Evolutionary conservation across 2,329 filamentous ascomycete species (phyloP).

Genomic region (Neopestalotiopsis sp.): DNA sequence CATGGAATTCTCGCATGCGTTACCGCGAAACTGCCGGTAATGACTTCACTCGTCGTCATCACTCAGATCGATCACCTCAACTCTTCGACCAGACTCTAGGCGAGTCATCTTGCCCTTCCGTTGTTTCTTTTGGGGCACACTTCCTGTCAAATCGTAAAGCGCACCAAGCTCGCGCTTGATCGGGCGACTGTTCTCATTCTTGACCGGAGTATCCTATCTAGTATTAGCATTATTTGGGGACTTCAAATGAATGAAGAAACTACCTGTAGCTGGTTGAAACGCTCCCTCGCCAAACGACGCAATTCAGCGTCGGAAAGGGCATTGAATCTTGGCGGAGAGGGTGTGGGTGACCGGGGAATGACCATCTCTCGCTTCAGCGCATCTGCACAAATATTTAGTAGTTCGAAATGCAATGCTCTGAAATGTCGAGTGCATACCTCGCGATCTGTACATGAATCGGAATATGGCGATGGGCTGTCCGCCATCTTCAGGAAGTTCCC

Average conservation of each 20-base stretch:
- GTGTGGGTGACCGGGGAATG: constrained; percentile 33
- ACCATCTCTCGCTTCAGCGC: constrained; percentile 38
- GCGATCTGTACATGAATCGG: constrained; percentile 40
- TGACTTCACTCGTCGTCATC: constrained; percentile 9
- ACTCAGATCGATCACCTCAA: constrained; percentile 31
- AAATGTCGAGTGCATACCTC: constrained; percentile 23
- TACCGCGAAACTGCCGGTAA: neutral
- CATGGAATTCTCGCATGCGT: neutral
- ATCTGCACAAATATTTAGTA: constrained; percentile 28
- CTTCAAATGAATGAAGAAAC: neutral
- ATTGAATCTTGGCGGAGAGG: constrained; percentile 25
- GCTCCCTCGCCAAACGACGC: constrained; percentile 36
- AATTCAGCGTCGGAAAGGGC: constrained; percentile 32
- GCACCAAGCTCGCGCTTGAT: constrained; percentile 36
- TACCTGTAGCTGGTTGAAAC: constrained; percentile 34
- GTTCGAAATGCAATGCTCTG: no score
- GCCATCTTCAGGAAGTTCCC: constrained; percentile 24
- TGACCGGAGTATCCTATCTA: constrained; percentile 21
- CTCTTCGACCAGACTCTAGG: constrained; percentile 20
- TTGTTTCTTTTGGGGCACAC: constrained; percentile 17
- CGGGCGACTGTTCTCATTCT: constrained; percentile 20
- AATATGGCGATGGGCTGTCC: constrained; percentile 33
- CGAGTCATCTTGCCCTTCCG: constrained; percentile 23
- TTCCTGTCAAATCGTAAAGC: constrained; percentile 33
- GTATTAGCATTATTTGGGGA: constrained; percentile 8